Evolutionary conservation across 106 monocot species (phyloP).

Genomic region (Acanthochlamys bracteata): DNA sequence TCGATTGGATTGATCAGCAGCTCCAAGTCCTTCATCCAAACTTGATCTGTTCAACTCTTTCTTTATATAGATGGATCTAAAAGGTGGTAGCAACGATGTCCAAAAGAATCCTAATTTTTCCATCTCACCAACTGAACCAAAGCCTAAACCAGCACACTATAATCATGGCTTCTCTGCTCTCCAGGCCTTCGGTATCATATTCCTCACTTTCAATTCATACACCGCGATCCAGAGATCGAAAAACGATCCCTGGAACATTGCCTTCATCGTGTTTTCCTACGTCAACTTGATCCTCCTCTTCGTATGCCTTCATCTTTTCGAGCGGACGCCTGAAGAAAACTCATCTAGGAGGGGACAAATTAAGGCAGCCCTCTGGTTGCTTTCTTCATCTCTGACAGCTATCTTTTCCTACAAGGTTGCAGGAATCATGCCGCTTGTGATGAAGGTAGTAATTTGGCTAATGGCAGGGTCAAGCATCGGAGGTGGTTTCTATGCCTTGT

Average conservation of each 20-base stretch:
- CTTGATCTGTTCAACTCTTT: no score
- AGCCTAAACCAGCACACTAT: no score
- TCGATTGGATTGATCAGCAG: no score
- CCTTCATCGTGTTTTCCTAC: constrained; percentile 23
- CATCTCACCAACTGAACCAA: no score
- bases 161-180: background rate
- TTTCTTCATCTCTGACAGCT: constrained; percentile 20
- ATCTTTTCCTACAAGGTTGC: constrained; percentile 28
- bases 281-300: constrained; percentile 16
- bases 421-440: background rate
- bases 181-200: constrained; percentile 5
- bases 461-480: background rate
- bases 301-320: constrained; percentile 23
- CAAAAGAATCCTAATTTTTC: no score
- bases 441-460: no score
- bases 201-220: constrained; percentile 25
- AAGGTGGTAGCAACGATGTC: no score
- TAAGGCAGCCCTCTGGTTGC: constrained; percentile 18
- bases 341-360: background rate
- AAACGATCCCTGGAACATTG: constrained; percentile 10
- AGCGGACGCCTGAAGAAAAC: background rate
- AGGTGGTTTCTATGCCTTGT: constrained; percentile 26
- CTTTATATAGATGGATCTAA: no score
- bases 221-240: constrained; percentile 16
- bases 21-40: no score